These are phyloP conservation scores for Backusella parvicylindrica DNA, from an alignment of 192 early-diverging fungal species.

Conservation along the genomic window DNA sequence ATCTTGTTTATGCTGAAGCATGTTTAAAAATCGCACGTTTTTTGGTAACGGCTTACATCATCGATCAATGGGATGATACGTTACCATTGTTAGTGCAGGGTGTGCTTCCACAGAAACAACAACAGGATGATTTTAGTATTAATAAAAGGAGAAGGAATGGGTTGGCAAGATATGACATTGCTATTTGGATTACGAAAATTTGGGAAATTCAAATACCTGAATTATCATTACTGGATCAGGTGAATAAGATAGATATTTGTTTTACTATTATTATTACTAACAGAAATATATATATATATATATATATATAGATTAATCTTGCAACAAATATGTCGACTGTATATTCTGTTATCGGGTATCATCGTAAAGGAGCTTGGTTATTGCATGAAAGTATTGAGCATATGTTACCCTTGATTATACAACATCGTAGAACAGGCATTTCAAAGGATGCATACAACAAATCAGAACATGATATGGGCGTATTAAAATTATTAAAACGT, in stretches of 20 bases:
- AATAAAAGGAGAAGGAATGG: conserved; percentile 30
- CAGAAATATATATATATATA: neutral
- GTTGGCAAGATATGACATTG: conserved; percentile 49
- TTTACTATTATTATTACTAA: neutral
- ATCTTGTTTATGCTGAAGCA: conserved; percentile 60
- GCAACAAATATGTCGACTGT: conserved; percentile 19
- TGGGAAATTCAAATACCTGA: conserved; percentile 48
- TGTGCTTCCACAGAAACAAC: neutral
- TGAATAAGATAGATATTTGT: conserved; percentile 15
- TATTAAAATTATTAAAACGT: conserved; percentile 56
- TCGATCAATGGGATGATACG: conserved; percentile 31
- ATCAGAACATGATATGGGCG: conserved; percentile 41
- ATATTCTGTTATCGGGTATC: conserved; percentile 19
- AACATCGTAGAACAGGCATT: conserved; percentile 7
- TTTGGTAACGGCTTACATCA: conserved; percentile 41
- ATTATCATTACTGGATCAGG: conserved; percentile 53
- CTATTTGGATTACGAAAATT: conserved; percentile 60
- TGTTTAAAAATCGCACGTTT: conserved; percentile 68
- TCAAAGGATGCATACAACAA: neutral
- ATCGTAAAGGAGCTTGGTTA: conserved; percentile 24
- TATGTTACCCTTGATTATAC: conserved; percentile 27
- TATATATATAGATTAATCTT: conserved; percentile 21
- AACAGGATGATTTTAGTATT: conserved; percentile 30
- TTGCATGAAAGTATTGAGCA: conserved; percentile 21
- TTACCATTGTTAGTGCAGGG: conserved; percentile 34